Conservation (phyloP, 2,329 filamentous ascomycete genomes). For the Westerdykella aurantiaca region DNA sequence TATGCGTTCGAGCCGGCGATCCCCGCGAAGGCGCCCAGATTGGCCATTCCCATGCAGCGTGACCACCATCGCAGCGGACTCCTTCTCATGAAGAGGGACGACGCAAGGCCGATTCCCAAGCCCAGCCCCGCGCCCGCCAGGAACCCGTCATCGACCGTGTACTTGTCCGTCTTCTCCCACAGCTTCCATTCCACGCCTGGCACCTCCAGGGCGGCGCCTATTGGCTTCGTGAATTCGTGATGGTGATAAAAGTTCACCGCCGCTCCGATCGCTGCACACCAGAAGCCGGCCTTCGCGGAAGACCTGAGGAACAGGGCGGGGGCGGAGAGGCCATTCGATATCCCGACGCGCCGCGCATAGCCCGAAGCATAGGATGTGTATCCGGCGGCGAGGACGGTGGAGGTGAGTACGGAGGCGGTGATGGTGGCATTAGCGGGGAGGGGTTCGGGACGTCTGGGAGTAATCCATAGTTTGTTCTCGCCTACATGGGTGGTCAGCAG, state of each 20-base stretch:
- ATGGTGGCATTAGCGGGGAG: conserved; percentile 27
- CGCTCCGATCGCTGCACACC: conserved; percentile 15
- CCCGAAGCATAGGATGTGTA: conserved; percentile 20
- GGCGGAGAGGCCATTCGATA: conserved; percentile 7
- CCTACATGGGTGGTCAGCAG: conserved; percentile 8
- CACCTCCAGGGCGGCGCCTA: conserved; percentile 4
- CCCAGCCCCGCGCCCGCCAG: conserved; percentile 21
- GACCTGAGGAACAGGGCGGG: conserved; percentile 19
- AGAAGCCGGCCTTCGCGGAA: conserved; percentile 18
- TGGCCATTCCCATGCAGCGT: conserved; percentile 19
- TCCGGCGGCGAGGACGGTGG: conserved; percentile 20
- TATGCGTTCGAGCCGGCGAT: conserved; percentile 19
- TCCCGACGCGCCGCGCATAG: conserved; percentile 10
- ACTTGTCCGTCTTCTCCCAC: conserved; percentile 17
- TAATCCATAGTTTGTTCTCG: conserved; percentile 22
- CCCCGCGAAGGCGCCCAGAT: conserved; percentile 21
- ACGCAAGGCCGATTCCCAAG: conserved; percentile 16
- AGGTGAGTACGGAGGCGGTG: conserved; percentile 20
- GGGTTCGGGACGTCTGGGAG: conserved; percentile 20
- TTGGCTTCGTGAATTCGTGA: conserved; percentile 11
- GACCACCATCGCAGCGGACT: conserved; percentile 14
- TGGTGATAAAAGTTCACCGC: conserved; percentile 25
- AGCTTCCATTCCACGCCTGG: conserved; percentile 13
- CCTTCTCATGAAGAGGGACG: conserved; percentile 15
- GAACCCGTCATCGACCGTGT: conserved; percentile 24